Percentiles rank a stretch among this genome's conserved stretches.
phyloP scores from a whole-genome alignment of 768 basidiomycete genomes.

The Psilocybe tampanensis region DNA sequence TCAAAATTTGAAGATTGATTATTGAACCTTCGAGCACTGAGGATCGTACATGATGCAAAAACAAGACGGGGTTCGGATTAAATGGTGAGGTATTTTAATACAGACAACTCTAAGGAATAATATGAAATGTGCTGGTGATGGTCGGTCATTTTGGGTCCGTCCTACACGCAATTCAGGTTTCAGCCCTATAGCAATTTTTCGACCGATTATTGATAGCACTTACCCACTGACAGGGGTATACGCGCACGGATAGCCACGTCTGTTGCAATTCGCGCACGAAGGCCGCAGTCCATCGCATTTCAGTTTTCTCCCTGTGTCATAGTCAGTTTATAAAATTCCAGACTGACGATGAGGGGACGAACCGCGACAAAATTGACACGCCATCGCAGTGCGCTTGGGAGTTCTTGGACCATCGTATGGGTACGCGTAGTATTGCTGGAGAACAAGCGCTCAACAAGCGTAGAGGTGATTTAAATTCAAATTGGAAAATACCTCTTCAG shows the following conservation, averaged over 20 bases:
- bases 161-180: slow-evolving; percentile 7
- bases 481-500: slow-evolving; percentile 11
- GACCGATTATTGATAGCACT: slow-evolving; percentile 25
- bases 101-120: slow-evolving; percentile 3
- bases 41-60: background rate
- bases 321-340: background rate
- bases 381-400: slow-evolving; percentile 62
- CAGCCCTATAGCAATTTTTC: slow-evolving; percentile 9
- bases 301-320: slow-evolving; percentile 58
- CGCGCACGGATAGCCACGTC: slow-evolving; percentile 56
- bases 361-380: slow-evolving; percentile 77
- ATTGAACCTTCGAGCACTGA: too few species aligned
- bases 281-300: slow-evolving; percentile 72
- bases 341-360: slow-evolving; percentile 8
- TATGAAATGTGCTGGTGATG: background rate
- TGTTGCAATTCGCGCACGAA: slow-evolving; percentile 67
- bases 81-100: slow-evolving; percentile 9
- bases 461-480: background rate
- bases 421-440: slow-evolving; percentile 9
- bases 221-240: slow-evolving; percentile 65
- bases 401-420: slow-evolving; percentile 26
- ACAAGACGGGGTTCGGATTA: background rate
- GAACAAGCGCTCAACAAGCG: background rate
- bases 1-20: background rate
- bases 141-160: slow-evolving; percentile 7